Base-by-base conservation (phyloP, 2,329 filamentous ascomycete genomes). In the Capronia epimyces region DNA sequence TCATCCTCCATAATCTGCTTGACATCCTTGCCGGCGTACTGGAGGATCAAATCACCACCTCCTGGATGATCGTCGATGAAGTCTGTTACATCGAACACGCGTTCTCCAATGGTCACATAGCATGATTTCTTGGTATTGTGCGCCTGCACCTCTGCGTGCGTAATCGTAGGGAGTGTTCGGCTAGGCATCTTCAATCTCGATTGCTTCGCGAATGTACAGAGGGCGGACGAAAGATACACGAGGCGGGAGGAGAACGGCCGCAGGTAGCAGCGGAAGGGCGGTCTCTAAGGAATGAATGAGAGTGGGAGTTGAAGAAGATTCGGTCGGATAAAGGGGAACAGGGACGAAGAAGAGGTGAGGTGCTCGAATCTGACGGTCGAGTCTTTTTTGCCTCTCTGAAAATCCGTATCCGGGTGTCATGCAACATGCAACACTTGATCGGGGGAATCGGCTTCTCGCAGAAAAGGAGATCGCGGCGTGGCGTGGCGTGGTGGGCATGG, bases 81-180 rank as follows among this genome's bases (percentile, higher is more conserved):
- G 49, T 87, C 82, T 52, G 93, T 96, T 58, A 98, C 79, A 75
- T 98, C 91, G 77, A 89, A 98, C 62, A 98, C 91, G 62, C 91
- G 94, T 52, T 80, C 79, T 56, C 89, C 90, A 48, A 96, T 77
- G 2, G 87, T 93, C 62, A 98, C 90, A 75, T 90, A 98, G 75
- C 91, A 97, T 43, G 89, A 95, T 65, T 89, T 81, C 43, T 75
- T 73, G 41, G 81, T 84, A 68, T 87, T 91, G 70, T 95, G 89
- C 61, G 82, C 75, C 68, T 84, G 82, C 65, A 98, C 83, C 67
- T 98, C 87, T 60, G 84, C 80, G 61, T 78, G 78, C 43, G 87
- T 84, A 65, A 97, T 84, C 22, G 85, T 91, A 50, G 91, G 91
- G 43, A 97, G 81, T 43, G 82, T 89, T 66, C 81, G 81, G 64